Evolutionary conservation across 306 rosid species (phyloP).

Genomic region (Morella rubra): DNA sequence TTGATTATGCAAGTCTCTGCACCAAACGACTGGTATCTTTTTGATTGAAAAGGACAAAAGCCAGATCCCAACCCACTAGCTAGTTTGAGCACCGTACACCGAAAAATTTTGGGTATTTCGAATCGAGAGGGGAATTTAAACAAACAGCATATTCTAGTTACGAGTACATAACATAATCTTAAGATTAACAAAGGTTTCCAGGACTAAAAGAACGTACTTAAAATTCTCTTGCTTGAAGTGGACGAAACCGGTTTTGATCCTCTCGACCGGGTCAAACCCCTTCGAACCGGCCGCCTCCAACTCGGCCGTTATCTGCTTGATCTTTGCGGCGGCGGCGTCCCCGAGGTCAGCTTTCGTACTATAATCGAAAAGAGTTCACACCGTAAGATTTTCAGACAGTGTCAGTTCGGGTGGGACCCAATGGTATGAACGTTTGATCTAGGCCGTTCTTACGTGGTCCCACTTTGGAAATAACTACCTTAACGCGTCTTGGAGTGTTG

Average conservation of each 20-base stretch:
- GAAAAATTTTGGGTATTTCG: neutral
- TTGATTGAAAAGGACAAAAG: neutral
- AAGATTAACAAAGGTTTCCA: no score
- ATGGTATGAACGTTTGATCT: neutral
- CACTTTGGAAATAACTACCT: neutral
- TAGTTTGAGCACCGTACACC: no score
- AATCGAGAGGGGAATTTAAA: neutral
- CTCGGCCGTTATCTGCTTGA: conserved; percentile 70
- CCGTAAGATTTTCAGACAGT: neutral
- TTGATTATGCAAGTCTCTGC: no score
- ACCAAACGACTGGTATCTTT: neutral
- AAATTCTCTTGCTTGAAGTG: conserved; percentile 74
- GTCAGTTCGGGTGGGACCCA: conserved; percentile 13
- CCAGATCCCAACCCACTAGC: neutral
- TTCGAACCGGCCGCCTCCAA: conserved; percentile 32
- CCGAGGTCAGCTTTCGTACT: conserved; percentile 63
- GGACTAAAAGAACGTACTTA: conserved; percentile 41
- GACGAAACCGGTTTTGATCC: conserved; percentile 68
- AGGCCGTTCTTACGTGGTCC: neutral
- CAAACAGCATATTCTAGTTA: conserved; percentile 35
- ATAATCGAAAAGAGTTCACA: neutral
- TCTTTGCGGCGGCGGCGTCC: conserved; percentile 66
- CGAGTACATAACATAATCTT: neutral
- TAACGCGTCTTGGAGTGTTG: neutral
- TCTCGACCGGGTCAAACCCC: conserved; percentile 52